phyloP scores from a whole-genome alignment of 352 stramenopile genomes.

The Globisporangium nagaii region DNA sequence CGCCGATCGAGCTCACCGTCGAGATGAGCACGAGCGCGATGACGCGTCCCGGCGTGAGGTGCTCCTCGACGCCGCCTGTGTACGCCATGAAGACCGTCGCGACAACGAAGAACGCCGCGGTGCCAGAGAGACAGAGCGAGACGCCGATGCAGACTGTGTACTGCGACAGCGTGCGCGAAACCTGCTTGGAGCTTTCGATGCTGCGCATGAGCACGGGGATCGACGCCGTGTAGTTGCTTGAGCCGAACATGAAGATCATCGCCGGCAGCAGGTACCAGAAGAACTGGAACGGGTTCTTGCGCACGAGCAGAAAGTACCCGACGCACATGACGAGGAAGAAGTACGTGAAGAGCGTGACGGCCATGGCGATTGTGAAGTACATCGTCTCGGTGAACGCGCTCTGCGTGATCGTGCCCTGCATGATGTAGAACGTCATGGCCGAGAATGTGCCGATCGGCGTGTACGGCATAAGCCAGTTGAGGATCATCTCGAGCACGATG shows the following conservation, averaged over 20 bases:
- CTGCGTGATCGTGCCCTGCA: conserved; percentile 32
- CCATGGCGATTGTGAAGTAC: conserved; percentile 36
- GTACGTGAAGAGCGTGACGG: conserved; percentile 33
- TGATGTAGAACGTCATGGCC: conserved; percentile 49
- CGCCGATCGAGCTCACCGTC: conserved; percentile 47
- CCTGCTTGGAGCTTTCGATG: conserved; percentile 51
- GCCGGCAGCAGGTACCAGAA: conserved; percentile 45
- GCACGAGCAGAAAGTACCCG: conserved; percentile 50
- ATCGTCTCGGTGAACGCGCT: conserved; percentile 27
- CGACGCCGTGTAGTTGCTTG: conserved; percentile 37
- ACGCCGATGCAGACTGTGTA: conserved; percentile 50
- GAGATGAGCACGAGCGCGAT: conserved; percentile 39
- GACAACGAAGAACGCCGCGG: conserved; percentile 45
- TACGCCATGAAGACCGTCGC: conserved; percentile 60
- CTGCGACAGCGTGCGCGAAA: conserved; percentile 60
- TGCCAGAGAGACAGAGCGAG: conserved; percentile 43
- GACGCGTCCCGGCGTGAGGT: conserved; percentile 33
- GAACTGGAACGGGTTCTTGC: conserved; percentile 59
- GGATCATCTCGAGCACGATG: conserved; percentile 56
- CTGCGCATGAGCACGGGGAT: conserved; percentile 59
- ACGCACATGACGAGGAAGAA: conserved; percentile 52
- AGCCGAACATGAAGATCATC: conserved; percentile 52
- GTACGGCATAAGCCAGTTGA: conserved; percentile 61
- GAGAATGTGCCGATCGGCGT: conserved; percentile 42
- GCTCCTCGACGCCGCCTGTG: conserved; percentile 31